Percentiles rank a stretch among this genome's conserved stretches.
Conservation (phyloP, 306 rosid genomes). For the Cucurbita moschata region DNA sequence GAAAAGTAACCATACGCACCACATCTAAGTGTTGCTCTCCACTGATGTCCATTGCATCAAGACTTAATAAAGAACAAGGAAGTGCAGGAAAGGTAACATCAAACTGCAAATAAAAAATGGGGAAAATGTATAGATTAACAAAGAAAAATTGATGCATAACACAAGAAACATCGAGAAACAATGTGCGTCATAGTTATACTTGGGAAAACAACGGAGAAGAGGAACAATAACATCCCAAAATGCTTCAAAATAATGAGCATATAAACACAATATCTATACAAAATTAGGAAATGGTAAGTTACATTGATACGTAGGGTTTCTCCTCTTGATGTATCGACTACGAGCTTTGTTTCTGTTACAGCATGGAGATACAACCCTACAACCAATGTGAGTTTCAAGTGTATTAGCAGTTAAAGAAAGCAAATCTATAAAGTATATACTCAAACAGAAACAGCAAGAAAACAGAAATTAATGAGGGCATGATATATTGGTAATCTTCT, state of each 20-base stretch:
- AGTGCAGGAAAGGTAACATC: constrained; percentile 95
- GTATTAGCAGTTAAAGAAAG: not conserved
- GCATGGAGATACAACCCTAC: constrained; percentile 82
- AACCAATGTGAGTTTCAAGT: not conserved
- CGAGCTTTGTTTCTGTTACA: constrained; percentile 69
- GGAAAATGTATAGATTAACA: not conserved
- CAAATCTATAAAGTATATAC: not conserved
- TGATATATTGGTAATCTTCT: not conserved
- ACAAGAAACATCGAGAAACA: not conserved
- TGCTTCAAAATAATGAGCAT: not conserved
- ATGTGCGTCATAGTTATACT: not conserved
- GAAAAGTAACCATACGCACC: constrained; percentile 29
- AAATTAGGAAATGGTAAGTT: constrained; percentile 11
- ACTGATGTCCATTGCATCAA: constrained; percentile 97
- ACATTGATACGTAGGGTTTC: constrained; percentile 95
- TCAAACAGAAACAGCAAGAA: not conserved
- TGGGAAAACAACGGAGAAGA: not conserved
- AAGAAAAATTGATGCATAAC: not conserved
- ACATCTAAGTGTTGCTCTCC: constrained; percentile 98
- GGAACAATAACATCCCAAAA: not conserved
- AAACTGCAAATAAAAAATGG: constrained; percentile 43
- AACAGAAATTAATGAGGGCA: not conserved
- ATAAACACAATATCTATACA: not conserved
- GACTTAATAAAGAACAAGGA: constrained; percentile 84
- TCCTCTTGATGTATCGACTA: constrained; percentile 94